Conservation (phyloP, 352 stramenopile genomes). For the Phytophthora ohioensis region DNA sequence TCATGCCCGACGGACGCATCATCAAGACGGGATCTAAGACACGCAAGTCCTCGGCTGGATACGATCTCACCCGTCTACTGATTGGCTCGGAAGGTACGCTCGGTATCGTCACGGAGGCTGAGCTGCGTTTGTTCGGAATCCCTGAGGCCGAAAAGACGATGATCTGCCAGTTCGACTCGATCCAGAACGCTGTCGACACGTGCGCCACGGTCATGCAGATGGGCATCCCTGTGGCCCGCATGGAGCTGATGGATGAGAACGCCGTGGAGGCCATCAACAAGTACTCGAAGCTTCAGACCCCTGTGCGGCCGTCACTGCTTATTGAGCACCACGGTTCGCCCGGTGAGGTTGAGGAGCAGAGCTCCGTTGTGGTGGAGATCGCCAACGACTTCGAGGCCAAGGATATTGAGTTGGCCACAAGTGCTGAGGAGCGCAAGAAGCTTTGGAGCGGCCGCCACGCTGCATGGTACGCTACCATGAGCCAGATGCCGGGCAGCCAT, state of each 20-base stretch:
- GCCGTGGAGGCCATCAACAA: constrained; percentile 86
- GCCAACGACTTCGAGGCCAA: constrained; percentile 85
- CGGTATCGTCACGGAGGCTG: constrained; percentile 95
- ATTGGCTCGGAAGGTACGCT: constrained; percentile 97
- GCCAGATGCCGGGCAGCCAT: constrained; percentile 80
- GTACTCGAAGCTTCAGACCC: constrained; percentile 84
- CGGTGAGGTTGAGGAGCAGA: constrained; percentile 90
- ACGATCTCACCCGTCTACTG: constrained; percentile 96
- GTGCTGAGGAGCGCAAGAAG: constrained; percentile 80
- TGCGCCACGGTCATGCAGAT: constrained; percentile 90
- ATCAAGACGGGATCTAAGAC: constrained; percentile 92
- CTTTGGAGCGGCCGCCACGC: constrained; percentile 87
- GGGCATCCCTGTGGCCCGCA: constrained; percentile 87
- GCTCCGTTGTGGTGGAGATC: constrained; percentile 85
- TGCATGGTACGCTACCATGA: constrained; percentile 89
- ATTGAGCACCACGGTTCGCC: constrained; percentile 94
- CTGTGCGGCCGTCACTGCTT: constrained; percentile 92
- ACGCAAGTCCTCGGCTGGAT: constrained; percentile 97
- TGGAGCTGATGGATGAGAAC: constrained; percentile 90
- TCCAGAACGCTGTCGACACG: constrained; percentile 88
- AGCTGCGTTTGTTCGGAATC: constrained; percentile 94
- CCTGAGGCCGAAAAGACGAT: constrained; percentile 91
- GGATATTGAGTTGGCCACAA: constrained; percentile 83
- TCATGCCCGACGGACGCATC: constrained; percentile 91
- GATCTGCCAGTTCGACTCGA: constrained; percentile 93